These are phyloP conservation scores for Melaleuca quinquenervia DNA, from an alignment of 345 rosid species.

Conservation along the genomic window DNA sequence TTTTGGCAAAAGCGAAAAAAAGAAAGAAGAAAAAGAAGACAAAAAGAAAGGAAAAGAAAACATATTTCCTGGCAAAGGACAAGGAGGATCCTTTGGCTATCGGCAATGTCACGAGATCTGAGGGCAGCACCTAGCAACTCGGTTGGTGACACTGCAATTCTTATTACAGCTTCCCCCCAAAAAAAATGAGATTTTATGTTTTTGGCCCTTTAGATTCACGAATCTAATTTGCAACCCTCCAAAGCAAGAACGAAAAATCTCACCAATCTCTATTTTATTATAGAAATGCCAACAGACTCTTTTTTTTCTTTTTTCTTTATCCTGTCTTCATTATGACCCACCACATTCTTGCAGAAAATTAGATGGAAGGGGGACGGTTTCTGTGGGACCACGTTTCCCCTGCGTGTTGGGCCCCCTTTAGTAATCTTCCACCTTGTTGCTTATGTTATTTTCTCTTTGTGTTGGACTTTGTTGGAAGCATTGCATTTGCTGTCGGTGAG, in stretches of 20 bases:
- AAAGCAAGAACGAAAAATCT: neutral
- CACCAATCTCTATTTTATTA: neutral
- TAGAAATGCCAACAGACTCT: neutral
- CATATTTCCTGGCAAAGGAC: neutral
- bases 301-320: neutral
- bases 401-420: neutral
- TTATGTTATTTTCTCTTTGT: neutral
- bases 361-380: neutral
- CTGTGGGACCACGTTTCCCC: neutral
- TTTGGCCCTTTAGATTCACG: neutral
- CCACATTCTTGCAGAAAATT: neutral
- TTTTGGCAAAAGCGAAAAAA: neutral
- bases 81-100: neutral
- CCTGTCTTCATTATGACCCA: neutral
- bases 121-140: neutral
- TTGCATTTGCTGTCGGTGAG: neutral
- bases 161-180: neutral
- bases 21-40: too few relatives aligned
- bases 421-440: neutral
- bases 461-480: neutral
- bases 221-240: neutral
- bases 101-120: constrained; percentile 1
- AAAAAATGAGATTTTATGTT: neutral
- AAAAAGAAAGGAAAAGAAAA: neutral
- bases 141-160: neutral